Base-by-base conservation (phyloP, 192 early-diverging fungal genomes). In the Powellomyces hirtus region DNA sequence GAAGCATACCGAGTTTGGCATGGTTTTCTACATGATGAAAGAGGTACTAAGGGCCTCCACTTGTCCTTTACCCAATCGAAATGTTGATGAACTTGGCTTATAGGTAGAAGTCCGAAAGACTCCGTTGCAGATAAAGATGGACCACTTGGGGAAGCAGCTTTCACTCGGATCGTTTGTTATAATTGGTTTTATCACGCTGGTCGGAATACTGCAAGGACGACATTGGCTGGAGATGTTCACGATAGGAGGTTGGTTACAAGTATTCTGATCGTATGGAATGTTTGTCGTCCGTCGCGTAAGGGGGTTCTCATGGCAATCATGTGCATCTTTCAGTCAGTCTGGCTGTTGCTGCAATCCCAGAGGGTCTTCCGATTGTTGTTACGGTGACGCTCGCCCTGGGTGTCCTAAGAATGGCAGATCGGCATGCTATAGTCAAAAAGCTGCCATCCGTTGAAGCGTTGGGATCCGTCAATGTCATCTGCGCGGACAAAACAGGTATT, bases 291-390 rank as follows among this genome's bases (percentile, higher is more conserved):
- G 34, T 7, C 62, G 16, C 34, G 1, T 73, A 24, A 62, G 66
- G 61, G 8, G 46, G 38, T 24, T 33, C 30, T 22, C 62, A 22
- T 31, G n/a, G n/a, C n/a, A n/a, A n/a, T n/a, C n/a, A n/a, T 18
- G 40, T 18, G 10, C 40, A 18, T 8, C 8, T 42, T 50, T 38
- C 60, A 86, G 90, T 94, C 24, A 89, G 86, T 84, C 83, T 98
- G 59, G 95, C 95, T 0, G 96, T 98, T 0, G 96, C 96, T 20
- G 94, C 95, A n/a, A 97, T 98, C 66, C 96, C 96, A 27, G 95
- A 97, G 76, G 96, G 96, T 31, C 80, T 98, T 27, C 96, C 96
- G 0, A 93, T 98, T 72, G 95, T 96, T 4, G 96, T 98, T 4
- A 95, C 94, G 0, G 95, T 98, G 13, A 98, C 96, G 10, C 79